Evolutionary conservation across 176 grass and related monocot genomes (phyloP), one percentile per base, ranked within the genome.

Genomic region (Tillandsia fasciculata): DNA sequence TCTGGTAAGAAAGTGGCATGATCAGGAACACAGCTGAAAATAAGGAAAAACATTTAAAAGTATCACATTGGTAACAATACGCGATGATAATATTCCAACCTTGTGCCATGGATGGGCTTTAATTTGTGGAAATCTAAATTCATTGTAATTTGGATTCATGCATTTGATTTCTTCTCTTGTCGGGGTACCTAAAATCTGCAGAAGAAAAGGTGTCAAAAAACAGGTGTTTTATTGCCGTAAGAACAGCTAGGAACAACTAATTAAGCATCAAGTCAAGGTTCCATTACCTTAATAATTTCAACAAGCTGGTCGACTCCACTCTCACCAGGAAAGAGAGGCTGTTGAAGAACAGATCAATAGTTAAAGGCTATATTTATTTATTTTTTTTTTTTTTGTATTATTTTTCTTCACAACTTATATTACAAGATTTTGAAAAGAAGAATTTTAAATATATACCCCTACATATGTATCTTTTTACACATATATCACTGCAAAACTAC

Each of bases 101-200:
- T 91, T 91, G 76, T 91, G 88, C 88, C 88, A 91, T 15, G 88
- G 88, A 42, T 91, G 88, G 68, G 81, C 88, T 70, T 91, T 91
- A 51, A 91, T 91, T 67, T 91, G 88, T 49, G 88, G 88, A 53
- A 91, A 91, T 29, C 84, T 91, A 48, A 87, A 91, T 74, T 91
- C 88, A 0, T 81, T 87, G 27, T 91, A 91, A 12, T 91, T 91
- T 17, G 88, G 88, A 59, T 91, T 91, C 88, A 91, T 91, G 81
- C 88, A 91, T 79, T 91, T 91, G 64, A 91, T 91, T 77, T 91
- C 88, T 71, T 91, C 88, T 59, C 88, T 91, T 50, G 88, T 91
- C 3, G 84, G 88, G 14, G 88, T 91, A 53, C 88, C 88, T 68
- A 91, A 75, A 49, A 87, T 78, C 88, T 91, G 82, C 33, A 65